These are phyloP conservation scores for Calendula officinalis DNA, from an alignment of 129 eudicot genomes.

Conservation along the genomic window DNA sequence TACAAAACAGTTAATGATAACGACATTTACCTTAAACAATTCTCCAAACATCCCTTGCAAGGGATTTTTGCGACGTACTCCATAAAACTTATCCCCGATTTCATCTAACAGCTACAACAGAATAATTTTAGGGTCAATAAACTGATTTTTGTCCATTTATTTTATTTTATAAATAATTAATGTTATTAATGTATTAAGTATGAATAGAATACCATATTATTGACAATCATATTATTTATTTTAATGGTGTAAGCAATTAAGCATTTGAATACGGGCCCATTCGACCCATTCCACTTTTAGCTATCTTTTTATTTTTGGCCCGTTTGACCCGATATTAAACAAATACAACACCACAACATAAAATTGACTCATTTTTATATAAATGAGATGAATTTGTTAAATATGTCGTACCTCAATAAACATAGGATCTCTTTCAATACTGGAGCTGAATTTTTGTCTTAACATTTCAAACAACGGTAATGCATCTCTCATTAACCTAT, in stretches of 20 bases:
- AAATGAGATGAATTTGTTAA: neutral
- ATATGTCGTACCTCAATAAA: slow-evolving; percentile 57
- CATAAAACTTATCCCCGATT: slow-evolving; percentile 72
- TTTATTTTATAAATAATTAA: too few species aligned
- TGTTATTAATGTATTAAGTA: too few species aligned
- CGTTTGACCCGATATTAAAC: neutral
- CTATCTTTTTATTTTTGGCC: neutral
- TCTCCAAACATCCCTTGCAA: slow-evolving; percentile 91
- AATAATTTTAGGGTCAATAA: neutral
- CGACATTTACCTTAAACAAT: slow-evolving; percentile 57
- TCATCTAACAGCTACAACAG: slow-evolving; percentile 65
- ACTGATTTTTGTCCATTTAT: neutral
- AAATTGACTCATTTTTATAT: too few species aligned
- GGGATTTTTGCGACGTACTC: slow-evolving; percentile 68
- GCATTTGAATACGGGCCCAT: too few species aligned
- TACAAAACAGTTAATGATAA: neutral
- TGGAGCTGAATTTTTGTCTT: slow-evolving; percentile 61
- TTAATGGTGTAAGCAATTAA: too few species aligned
- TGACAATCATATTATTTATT: too few species aligned
- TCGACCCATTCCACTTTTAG: too few species aligned
- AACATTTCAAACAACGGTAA: slow-evolving; percentile 80
- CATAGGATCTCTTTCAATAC: slow-evolving; percentile 68
- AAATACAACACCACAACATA: neutral
- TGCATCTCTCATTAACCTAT: slow-evolving; percentile 90
- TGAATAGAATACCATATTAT: too few species aligned